Evolutionary conservation across 177 flowering plant genomes (phyloP).

Genomic region (Vitis hybrid): DNA sequence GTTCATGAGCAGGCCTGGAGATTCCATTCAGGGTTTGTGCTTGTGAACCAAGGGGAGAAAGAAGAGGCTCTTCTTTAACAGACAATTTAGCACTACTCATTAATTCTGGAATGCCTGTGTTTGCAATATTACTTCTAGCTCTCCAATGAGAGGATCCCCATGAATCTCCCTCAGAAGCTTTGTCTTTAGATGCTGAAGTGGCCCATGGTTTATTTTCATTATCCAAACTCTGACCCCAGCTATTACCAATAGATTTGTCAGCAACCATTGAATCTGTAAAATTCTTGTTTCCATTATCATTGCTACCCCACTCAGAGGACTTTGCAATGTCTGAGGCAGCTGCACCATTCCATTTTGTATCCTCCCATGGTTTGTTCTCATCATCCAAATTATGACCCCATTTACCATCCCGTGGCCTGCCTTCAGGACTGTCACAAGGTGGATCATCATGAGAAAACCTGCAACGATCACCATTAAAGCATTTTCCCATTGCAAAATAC

Average conservation of each 20-base stretch:
- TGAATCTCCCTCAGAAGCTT: constrained; percentile 11
- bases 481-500: constrained; percentile 1
- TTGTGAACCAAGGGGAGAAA: constrained; percentile 12
- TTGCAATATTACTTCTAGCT: constrained; percentile 9
- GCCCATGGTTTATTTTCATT: constrained; percentile 1
- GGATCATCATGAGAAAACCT: not conserved
- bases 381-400: not conserved
- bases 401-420: not conserved
- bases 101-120: constrained; percentile 8
- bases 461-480: constrained; percentile 6
- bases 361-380: constrained; percentile 10
- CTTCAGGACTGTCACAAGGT: not conserved
- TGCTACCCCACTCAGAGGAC: constrained; percentile 14
- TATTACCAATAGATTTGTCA: constrained; percentile 3
- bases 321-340: constrained; percentile 2
- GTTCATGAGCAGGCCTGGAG: constrained; percentile 10
- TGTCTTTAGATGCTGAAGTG: constrained; percentile 4
- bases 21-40: constrained; percentile 5
- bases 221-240: not conserved
- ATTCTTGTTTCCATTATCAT: constrained; percentile 1
- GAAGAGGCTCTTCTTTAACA: constrained; percentile 19
- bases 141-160: constrained; percentile 14
- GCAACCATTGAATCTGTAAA: not conserved
- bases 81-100: constrained; percentile 23
- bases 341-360: constrained; percentile 25